phyloP scores from a whole-genome alignment of 2,329 filamentous ascomycete genomes.

The Alternaria triticina region DNA sequence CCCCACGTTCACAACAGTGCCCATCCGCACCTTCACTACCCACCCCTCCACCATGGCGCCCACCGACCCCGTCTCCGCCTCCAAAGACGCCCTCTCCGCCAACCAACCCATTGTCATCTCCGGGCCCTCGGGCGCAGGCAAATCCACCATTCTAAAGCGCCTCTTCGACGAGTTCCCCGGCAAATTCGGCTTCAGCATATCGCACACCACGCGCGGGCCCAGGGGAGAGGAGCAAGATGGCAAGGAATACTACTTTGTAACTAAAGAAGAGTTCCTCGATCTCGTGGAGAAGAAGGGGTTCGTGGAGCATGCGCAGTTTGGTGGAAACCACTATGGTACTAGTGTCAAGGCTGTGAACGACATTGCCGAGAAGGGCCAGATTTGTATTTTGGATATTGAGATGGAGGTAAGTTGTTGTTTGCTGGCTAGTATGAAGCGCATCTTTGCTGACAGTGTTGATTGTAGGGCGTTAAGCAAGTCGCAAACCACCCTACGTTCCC shows the following conservation, averaged over 20 bases:
- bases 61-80: slow-evolving; percentile 18
- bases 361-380: slow-evolving; percentile 71
- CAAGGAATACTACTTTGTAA: slow-evolving; percentile 78
- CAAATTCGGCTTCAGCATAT: slow-evolving; percentile 67
- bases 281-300: slow-evolving; percentile 69
- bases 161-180: slow-evolving; percentile 71
- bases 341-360: slow-evolving; percentile 79
- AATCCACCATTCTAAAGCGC: slow-evolving; percentile 77
- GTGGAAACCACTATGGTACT: slow-evolving; percentile 86
- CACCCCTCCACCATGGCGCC: slow-evolving; percentile 34
- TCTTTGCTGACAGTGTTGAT: neutral
- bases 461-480: slow-evolving; percentile 87
- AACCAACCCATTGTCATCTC: slow-evolving; percentile 73
- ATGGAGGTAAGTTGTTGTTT: slow-evolving; percentile 72
- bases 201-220: slow-evolving; percentile 80
- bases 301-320: slow-evolving; percentile 86
- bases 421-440: neutral
- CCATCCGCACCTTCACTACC: slow-evolving; percentile 11
- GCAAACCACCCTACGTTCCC: slow-evolving; percentile 72
- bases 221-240: slow-evolving; percentile 77
- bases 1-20: neutral
- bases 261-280: slow-evolving; percentile 56
- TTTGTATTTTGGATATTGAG: slow-evolving; percentile 92
- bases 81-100: slow-evolving; percentile 26
- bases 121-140: slow-evolving; percentile 80